Evolutionary conservation across 495 filamentous ascomycete genomes (phyloP), one percentile per base, ranked within the genome.

Genomic region (Hypoxylon perforatum): DNA sequence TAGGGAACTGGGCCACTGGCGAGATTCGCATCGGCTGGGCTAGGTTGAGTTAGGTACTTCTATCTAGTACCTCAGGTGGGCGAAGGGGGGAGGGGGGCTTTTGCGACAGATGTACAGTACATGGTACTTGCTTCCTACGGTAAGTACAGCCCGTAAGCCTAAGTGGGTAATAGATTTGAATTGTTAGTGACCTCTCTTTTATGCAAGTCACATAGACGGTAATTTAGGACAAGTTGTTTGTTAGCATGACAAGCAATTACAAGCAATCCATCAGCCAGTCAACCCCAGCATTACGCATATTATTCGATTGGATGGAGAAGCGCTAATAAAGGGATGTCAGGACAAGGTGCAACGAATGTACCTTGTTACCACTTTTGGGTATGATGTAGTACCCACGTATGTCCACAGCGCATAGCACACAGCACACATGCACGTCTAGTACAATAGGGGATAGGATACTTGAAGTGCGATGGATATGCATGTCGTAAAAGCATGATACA

Each of bases 121-220:
- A 45, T 42, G n/a, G 45, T 44, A 45, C 50, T 18, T 66, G 23
- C 38, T 47, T 49, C 33, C 4, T 47, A 38, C 38, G 49, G 17
- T 50, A 53, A 53, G 58, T 67, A 65, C 63, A 25, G 48, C 35
- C 46, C 22, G 10, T 11, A 66, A 50, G 50, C 56, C 30, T 9
- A 4, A 33, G 30, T 33, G 11, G 1, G 1, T 33, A 33, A 33
- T 28, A 28, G 8, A 3, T 28, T 8, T 28, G 3, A 28, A 28
- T 28, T 28, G 25, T 28, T 60, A 56, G 45, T 56, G 21, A 36
- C 49, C 11, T 48, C 23, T 56, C 61, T 52, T 67, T 62, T 63
- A 68, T 68, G 65, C 65, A 68, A 68, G 30, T 63, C 45, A 10
- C 41, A 48, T 47, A 22, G 54, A 57, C 12, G 50, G 48, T 35